Conservation (phyloP, 768 basidiomycete genomes). For the Collybia nuda region DNA sequence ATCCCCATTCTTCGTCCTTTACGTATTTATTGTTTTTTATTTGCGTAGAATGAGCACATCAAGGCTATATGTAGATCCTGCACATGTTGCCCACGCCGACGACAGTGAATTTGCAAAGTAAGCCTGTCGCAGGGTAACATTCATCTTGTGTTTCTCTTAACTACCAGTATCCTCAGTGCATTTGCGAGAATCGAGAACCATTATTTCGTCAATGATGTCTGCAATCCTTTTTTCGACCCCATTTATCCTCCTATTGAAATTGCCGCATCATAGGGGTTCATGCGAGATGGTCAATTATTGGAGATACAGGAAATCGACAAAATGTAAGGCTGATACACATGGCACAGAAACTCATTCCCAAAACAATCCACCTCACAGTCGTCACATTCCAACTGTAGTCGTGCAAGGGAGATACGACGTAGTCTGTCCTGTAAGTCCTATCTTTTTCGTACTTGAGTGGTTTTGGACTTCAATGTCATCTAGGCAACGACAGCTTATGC, state of each 20-base stretch:
- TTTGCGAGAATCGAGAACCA: conserved; percentile 91
- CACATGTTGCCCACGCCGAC: conserved; percentile 65
- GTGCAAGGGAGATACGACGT: conserved; percentile 90
- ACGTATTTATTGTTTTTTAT: background rate
- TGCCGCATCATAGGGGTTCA: conserved; percentile 59
- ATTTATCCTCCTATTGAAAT: background rate
- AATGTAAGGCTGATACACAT: conserved; percentile 51
- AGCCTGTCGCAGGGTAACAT: conserved; percentile 16
- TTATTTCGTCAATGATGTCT: conserved; percentile 80
- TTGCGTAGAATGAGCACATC: conserved; percentile 86
- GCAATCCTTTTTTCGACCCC: conserved; percentile 13
- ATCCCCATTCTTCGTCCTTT: background rate
- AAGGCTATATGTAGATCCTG: conserved; percentile 68
- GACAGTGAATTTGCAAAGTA: conserved; percentile 78
- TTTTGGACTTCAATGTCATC: background rate
- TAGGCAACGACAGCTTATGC: conserved; percentile 79
- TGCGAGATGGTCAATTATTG: conserved; percentile 86
- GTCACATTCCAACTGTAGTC: conserved; percentile 81
- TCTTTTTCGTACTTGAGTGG: background rate
- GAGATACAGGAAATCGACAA: conserved; percentile 84
- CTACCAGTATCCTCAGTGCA: conserved; percentile 45
- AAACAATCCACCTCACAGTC: conserved; percentile 39
- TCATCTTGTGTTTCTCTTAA: background rate
- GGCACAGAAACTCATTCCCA: background rate
- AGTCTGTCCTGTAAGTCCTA: conserved; percentile 70